Evolutionary conservation across 805 yeast genomes (phyloP).

Genomic region (Candida taoyuanica): DNA sequence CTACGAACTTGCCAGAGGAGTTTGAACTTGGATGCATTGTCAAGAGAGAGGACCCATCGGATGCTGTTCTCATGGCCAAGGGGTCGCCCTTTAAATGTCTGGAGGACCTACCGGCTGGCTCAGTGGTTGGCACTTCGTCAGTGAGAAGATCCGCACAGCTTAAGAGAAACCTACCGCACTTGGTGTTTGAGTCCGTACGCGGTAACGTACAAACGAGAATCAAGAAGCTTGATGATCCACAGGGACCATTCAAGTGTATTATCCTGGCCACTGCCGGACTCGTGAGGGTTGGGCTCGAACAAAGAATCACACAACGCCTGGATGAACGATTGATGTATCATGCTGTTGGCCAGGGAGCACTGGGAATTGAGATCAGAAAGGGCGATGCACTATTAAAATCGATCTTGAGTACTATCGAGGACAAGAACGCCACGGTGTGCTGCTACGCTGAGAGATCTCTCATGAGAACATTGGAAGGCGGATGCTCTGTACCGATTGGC

Average conservation of each 20-base stretch:
- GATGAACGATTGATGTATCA: constrained; percentile 80
- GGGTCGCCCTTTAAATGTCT: constrained; percentile 61
- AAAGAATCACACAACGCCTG: constrained; percentile 69
- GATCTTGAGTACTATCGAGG: constrained; percentile 61
- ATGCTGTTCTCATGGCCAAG: constrained; percentile 74
- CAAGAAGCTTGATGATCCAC: constrained; percentile 69
- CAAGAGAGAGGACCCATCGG: constrained; percentile 88
- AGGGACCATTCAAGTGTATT: constrained; percentile 62
- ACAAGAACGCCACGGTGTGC: constrained; percentile 60
- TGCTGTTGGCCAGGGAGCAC: constrained; percentile 99
- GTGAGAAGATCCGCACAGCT: constrained; percentile 92
- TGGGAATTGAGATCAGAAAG: constrained; percentile 84
- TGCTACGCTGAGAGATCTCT: constrained; percentile 87
- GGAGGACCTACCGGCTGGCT: constrained; percentile 74
- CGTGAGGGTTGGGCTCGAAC: constrained; percentile 62
- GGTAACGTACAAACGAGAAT: constrained; percentile 83
- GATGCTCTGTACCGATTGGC: constrained; percentile 97
- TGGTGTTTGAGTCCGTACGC: constrained; percentile 77
- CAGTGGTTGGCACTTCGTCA: constrained; percentile 92
- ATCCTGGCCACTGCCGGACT: constrained; percentile 93
- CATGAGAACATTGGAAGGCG: constrained; percentile 89
- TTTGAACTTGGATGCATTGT: constrained; percentile 86
- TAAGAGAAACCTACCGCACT: constrained; percentile 68
- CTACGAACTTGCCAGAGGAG: constrained; percentile 84
- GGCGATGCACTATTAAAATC: constrained; percentile 55